These are phyloP conservation scores for Verbascum thapsus DNA, from an alignment of 257 asterid genomes.

Conservation along the genomic window DNA sequence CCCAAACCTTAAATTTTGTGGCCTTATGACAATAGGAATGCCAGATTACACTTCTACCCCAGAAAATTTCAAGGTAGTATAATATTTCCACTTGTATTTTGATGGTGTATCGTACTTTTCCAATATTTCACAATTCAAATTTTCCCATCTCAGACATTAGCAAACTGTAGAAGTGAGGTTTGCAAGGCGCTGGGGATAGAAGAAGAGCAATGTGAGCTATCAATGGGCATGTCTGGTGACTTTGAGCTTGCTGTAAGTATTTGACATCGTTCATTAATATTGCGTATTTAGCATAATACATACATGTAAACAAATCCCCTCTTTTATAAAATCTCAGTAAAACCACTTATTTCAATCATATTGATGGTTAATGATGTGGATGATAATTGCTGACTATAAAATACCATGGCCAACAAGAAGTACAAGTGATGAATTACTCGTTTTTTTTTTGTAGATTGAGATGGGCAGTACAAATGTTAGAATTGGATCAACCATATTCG, in stretches of 20 bases:
- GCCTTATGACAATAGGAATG: slow-evolving; percentile 98
- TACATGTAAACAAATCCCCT: background rate
- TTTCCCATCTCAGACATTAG: slow-evolving; percentile 61
- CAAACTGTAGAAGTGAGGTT: slow-evolving; percentile 75
- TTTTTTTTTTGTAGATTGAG: slow-evolving; percentile 69
- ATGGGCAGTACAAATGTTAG: slow-evolving; percentile 96
- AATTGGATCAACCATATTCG: slow-evolving; percentile 96
- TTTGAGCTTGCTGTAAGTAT: slow-evolving; percentile 90
- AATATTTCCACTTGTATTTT: background rate
- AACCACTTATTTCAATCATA: background rate
- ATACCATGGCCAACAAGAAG: background rate
- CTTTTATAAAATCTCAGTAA: background rate
- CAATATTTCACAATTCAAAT: background rate
- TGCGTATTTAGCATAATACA: background rate
- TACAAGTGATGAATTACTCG: slow-evolving; percentile 16
- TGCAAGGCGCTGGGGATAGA: slow-evolving; percentile 71
- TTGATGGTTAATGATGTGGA: background rate
- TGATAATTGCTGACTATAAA: background rate
- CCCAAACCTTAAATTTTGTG: slow-evolving; percentile 85
- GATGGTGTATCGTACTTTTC: background rate
- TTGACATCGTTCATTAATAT: background rate
- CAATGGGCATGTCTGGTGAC: slow-evolving; percentile 99
- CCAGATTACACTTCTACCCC: slow-evolving; percentile 97
- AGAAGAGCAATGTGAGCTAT: slow-evolving; percentile 79
- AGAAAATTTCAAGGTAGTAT: slow-evolving; percentile 81